Percentiles rank a stretch among this genome's conserved stretches.
Conservation (phyloP, 1,139 yeast species). For the Taphrina wiesneri region DNA sequence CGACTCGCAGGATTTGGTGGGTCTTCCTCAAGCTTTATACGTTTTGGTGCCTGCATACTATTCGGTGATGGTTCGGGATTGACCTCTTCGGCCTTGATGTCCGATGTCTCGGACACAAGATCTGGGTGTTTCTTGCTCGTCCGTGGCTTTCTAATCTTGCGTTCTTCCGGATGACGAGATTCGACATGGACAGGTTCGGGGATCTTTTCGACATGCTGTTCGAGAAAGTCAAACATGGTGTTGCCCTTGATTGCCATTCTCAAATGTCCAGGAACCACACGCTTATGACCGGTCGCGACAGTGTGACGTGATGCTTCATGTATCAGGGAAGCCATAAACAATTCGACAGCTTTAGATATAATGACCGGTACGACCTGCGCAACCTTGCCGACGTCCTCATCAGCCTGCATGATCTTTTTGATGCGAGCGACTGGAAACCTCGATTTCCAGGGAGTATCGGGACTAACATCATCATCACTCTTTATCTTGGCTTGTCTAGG, state of each 20-base stretch:
- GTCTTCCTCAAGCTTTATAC: constrained; percentile 9
- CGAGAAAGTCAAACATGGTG: constrained; percentile 89
- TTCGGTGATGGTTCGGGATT: neutral
- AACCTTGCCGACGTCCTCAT: constrained; percentile 96
- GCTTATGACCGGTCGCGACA: constrained; percentile 68
- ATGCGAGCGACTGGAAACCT: constrained; percentile 62
- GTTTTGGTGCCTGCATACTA: neutral
- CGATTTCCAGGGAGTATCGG: constrained; percentile 33
- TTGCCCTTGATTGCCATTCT: constrained; percentile 79
- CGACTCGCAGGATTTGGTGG: constrained; percentile 1
- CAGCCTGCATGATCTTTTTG: constrained; percentile 95
- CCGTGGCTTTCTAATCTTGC: constrained; percentile 1
- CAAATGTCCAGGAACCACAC: constrained; percentile 80
- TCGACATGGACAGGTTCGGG: constrained; percentile 21
- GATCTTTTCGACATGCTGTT: constrained; percentile 64
- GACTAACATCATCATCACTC: constrained; percentile 11
- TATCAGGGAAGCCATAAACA: constrained; percentile 85
- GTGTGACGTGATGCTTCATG: constrained; percentile 83
- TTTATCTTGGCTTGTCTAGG: constrained; percentile 27
- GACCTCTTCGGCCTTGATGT: neutral
- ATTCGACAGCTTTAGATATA: constrained; percentile 85
- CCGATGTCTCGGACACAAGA: neutral
- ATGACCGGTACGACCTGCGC: constrained; percentile 98
- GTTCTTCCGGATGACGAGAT: neutral
- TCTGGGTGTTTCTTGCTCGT: neutral